Evolutionary conservation across 768 basidiomycete genomes (phyloP).

Genomic region (Peribolospora baueri): DNA sequence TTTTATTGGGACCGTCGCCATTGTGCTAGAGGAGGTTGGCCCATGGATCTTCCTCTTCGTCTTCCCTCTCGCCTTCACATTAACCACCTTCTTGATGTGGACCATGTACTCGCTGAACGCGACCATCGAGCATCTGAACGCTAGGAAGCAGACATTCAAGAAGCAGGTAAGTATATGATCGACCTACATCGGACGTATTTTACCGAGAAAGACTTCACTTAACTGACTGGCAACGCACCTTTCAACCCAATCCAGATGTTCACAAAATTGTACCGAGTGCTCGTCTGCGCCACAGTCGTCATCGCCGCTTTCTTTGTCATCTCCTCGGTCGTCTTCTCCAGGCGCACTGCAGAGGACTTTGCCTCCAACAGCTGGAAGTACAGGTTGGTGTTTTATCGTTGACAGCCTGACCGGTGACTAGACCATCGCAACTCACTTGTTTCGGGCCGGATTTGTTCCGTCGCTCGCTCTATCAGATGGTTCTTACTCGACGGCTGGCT

Average conservation of each 20-base stretch:
- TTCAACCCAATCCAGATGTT: slow-evolving; percentile 58
- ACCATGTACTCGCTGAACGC: slow-evolving; percentile 36
- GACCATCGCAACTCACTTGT: neutral
- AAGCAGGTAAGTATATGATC: slow-evolving; percentile 6
- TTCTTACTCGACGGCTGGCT: slow-evolving; percentile 92
- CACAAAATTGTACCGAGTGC: slow-evolving; percentile 55
- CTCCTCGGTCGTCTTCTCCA: slow-evolving; percentile 72
- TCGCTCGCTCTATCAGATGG: slow-evolving; percentile 34
- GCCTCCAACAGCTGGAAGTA: slow-evolving; percentile 4
- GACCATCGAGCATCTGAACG: slow-evolving; percentile 63
- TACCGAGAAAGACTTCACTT: neutral
- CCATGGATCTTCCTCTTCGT: slow-evolving; percentile 57
- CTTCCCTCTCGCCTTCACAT: slow-evolving; percentile 75
- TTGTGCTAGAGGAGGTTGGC: slow-evolving; percentile 74
- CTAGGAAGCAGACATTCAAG: slow-evolving; percentile 33
- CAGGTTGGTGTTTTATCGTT: neutral
- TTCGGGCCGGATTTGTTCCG: neutral
- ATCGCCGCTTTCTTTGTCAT: slow-evolving; percentile 78
- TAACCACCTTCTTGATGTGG: slow-evolving; percentile 92
- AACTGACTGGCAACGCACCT: neutral
- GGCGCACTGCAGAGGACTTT: slow-evolving; percentile 39
- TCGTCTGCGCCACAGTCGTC: slow-evolving; percentile 53
- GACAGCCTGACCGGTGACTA: no score
- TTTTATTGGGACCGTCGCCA: slow-evolving; percentile 77
- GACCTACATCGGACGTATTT: neutral